Evolutionary conservation across 1,284 basidiomycete species (phyloP), one percentile per base, ranked within the genome.

Genomic region (Leccinum griseonigrum): DNA sequence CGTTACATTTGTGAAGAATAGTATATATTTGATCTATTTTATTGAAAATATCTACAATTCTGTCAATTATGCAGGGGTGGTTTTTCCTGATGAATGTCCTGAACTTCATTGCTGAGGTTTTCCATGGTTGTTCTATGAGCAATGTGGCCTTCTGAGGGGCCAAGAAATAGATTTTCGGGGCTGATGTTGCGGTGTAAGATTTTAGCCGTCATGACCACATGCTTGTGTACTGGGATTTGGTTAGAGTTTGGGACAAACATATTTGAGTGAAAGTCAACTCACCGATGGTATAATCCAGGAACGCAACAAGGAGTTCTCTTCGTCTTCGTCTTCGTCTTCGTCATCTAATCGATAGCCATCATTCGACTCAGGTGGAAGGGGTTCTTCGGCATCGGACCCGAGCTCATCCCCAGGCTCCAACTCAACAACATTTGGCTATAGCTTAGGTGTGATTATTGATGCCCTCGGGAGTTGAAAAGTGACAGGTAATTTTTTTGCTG

Each of bases 401-500:
- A 22, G 5, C 6, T 48, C 43, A 48, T 48, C 11, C 11, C 43
- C 43, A 3, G 9, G 43, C 14, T 48, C 43, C 43, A 13, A 48
- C 14, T 14, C 43, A 22, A n/a, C 22, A 26, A 26, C 22, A 22
- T 22, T 22, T 22, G 22, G 22, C 22, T 22, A 22, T 22, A 22
- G 22, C 22, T 22, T 2, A 60, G 53, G 3, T 10, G 2, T 1
- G 5, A 2, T 38, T 56, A 1, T 26, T 26, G 43, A 7, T 5
- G 10, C 13, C 16, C 9, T 55, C 8, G 22, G 22, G 54, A 16
- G 38, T 22, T 14, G 7, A 13, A 31, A 60, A 59, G 14, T 31
- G 50, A 7, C 59, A 60, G 3, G 54, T 51, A 11, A 60, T 57
- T 31, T 57, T 60, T 59, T 53, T 13, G 5, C 51, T 55, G 54